Evolutionary conservation across 75 land plant genomes (phyloP).

Genomic region (Ceratopteris richardii): DNA sequence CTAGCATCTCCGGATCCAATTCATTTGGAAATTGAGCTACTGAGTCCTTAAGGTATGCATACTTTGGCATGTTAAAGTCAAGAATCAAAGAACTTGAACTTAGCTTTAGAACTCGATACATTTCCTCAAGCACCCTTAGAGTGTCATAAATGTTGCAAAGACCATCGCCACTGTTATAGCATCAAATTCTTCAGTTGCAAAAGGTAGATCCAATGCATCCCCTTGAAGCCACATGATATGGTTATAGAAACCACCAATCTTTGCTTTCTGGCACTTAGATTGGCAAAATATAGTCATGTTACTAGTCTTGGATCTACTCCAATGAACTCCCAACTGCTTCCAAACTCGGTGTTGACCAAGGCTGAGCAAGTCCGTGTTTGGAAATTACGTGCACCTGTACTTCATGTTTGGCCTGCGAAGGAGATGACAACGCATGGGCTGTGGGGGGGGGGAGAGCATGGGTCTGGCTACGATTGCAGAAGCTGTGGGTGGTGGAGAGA

Average conservation of each 20-base stretch:
- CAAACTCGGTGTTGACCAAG: conserved; percentile 86
- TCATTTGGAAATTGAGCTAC: conserved; percentile 67
- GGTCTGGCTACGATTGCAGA: too few relatives aligned
- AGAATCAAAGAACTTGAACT: conserved; percentile 66
- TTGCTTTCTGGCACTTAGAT: too few relatives aligned
- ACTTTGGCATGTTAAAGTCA: conserved; percentile 84
- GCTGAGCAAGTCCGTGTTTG: too few relatives aligned
- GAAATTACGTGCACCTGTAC: too few relatives aligned
- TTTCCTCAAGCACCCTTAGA: conserved; percentile 54
- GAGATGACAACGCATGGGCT: too few relatives aligned
- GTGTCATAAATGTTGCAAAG: conserved; percentile 67
- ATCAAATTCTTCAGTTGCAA: conserved; percentile 52
- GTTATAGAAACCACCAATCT: too few relatives aligned
- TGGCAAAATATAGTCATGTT: too few relatives aligned
- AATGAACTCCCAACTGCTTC: conserved; percentile 88
- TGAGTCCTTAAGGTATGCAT: conserved; percentile 67
- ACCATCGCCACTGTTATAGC: conserved; percentile 88
- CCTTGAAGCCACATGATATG: conserved; percentile 91
- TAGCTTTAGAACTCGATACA: conserved; percentile 58
- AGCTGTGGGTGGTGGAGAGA: too few relatives aligned
- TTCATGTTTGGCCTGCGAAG: too few relatives aligned
- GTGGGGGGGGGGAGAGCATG: too few relatives aligned
- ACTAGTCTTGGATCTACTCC: too few relatives aligned
- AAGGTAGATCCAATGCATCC: conserved; percentile 77
- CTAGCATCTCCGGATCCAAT: too few relatives aligned